Percentiles rank a stretch among this genome's conserved stretches.
Evolutionary conservation across 768 basidiomycete species (phyloP).

Genomic region (Favolaschia claudopus): DNA sequence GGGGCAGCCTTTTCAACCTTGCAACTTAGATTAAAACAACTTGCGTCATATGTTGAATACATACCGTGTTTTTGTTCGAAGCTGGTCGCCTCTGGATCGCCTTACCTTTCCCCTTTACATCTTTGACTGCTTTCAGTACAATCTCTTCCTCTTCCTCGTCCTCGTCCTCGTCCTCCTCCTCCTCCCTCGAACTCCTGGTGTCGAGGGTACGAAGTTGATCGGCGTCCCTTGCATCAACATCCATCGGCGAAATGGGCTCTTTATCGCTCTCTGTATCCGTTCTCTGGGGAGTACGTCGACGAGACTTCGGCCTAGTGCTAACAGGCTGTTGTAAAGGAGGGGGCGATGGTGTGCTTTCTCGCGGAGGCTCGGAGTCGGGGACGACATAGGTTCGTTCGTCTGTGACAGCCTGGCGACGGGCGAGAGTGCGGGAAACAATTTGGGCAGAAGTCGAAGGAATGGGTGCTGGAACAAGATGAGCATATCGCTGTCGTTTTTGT

Average conservation of each 20-base stretch:
- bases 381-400: conserved; percentile 54
- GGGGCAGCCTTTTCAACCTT: too few relatives aligned
- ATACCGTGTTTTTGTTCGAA: conserved; percentile 18
- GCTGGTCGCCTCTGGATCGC: conserved; percentile 20
- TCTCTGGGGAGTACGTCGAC: neutral
- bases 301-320: conserved; percentile 16
- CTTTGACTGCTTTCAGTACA: conserved; percentile 4
- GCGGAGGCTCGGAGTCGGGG: conserved; percentile 69
- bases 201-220: conserved; percentile 36
- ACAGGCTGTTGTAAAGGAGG: conserved; percentile 15
- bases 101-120: conserved; percentile 16
- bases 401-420: conserved; percentile 11
- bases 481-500: conserved; percentile 18
- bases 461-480: too few relatives aligned
- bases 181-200: conserved; percentile 24
- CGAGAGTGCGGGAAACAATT: too few relatives aligned
- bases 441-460: neutral
- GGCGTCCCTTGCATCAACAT: conserved; percentile 26
- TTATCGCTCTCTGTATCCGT: conserved; percentile 19
- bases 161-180: conserved; percentile 26
- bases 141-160: conserved; percentile 39
- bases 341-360: conserved; percentile 28
- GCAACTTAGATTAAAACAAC: neutral
- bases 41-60: neutral
- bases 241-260: conserved; percentile 13